A percentile compares a stretch with the other conserved stretches of the same genome.
phyloP scores from a whole-genome alignment of 305 asterid genomes.

The Rubia balearica region DNA sequence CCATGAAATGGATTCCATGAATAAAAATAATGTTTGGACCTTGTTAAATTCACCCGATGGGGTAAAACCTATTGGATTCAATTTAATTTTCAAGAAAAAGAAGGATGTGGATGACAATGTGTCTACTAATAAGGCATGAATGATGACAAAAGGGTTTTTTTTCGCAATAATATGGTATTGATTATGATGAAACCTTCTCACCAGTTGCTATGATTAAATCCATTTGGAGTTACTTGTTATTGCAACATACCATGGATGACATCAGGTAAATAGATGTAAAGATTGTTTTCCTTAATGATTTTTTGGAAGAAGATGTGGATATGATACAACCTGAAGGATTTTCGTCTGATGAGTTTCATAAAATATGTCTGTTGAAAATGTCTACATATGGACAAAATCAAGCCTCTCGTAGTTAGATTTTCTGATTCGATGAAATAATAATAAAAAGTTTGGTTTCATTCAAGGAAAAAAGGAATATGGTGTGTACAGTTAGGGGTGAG shows the following conservation, averaged over 20 bases:
- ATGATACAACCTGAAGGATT: background rate
- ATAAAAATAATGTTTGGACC: background rate
- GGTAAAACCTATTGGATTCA: background rate
- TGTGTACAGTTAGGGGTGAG: background rate
- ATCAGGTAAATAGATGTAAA: background rate
- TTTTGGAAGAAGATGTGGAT: background rate
- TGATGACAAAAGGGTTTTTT: background rate
- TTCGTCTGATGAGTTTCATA: background rate
- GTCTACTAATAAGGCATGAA: background rate
- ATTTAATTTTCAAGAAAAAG: background rate
- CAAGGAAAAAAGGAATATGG: background rate
- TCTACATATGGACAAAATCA: background rate
- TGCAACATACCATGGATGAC: background rate
- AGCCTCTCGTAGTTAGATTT: background rate
- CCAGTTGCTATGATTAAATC: background rate
- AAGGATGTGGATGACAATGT: background rate
- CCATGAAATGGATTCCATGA: background rate
- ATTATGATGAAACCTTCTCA: conserved; percentile 2
- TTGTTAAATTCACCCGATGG: background rate
- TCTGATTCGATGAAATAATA: background rate
- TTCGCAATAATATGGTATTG: background rate
- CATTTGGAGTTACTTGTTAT: background rate
- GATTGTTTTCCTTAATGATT: background rate
- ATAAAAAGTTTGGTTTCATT: background rate
- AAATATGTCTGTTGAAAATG: background rate